Evolutionary conservation across 805 yeast species (phyloP).

Genomic region (Saccharomyces paradoxus): DNA sequence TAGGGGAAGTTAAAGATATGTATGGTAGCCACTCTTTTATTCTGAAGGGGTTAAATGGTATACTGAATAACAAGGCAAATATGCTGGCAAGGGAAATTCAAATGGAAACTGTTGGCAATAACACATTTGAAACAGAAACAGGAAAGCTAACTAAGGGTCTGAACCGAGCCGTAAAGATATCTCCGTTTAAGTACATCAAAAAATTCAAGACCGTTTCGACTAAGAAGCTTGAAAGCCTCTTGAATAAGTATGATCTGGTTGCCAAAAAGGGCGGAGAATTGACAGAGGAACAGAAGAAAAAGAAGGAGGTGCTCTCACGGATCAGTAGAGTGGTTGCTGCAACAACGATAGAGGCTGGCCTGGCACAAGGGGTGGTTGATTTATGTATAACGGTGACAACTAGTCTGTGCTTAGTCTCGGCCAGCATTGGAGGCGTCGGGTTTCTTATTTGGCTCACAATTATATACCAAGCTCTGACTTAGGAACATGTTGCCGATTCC

Average conservation of each 20-base stretch:
- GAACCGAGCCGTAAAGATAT: neutral
- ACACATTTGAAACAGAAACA: neutral
- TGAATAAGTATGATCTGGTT: neutral
- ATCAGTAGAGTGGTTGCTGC: neutral
- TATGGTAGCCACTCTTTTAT: neutral
- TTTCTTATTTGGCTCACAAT: neutral
- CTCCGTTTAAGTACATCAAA: neutral
- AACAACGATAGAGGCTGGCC: neutral
- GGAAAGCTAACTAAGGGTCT: neutral
- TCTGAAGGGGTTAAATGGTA: neutral
- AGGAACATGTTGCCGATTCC: neutral
- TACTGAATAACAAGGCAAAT: neutral
- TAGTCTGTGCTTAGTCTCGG: neutral
- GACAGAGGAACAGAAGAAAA: neutral
- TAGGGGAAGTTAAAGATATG: neutral
- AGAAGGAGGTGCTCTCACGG: neutral
- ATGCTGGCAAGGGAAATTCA: neutral
- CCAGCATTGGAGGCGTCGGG: neutral
- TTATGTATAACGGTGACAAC: neutral
- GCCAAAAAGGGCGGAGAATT: neutral
- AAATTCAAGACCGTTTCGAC: neutral
- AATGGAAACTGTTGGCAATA: neutral
- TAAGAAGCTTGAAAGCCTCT: neutral
- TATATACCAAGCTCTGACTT: neutral
- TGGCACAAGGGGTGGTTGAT: neutral